Base-by-base conservation (phyloP, 768 basidiomycete species). In the Tulasnella sp. region DNA sequence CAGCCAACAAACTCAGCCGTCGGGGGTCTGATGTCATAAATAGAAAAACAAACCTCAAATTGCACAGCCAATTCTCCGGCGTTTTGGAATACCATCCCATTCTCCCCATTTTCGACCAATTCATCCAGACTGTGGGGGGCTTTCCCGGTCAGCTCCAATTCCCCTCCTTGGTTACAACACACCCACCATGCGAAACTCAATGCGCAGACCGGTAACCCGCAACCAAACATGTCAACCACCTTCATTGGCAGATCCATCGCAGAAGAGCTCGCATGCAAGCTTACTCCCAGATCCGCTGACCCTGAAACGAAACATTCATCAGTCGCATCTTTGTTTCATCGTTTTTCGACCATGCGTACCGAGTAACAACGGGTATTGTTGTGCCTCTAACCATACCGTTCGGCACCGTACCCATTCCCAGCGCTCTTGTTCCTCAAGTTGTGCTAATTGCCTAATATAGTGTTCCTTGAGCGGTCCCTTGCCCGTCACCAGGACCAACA, bases 161-260 rank as follows among this genome's bases (percentile, higher is more conserved):
- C 15, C 6, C 8, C 10, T 9, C 24, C 13, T n/a, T 5, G 29
- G 15, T 37, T 25, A 34, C 32, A 40, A 22, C 27, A 27, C 10
- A 58, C 76, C n/a, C 55, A 92, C 91, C 88, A 93, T 35, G 72
- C 67, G 61, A 93, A 99, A 43, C 80, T 72, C 3, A 90, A 72
- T 0, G 95, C 92, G 55, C 92, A 84, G 6, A 96, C 95, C 0
- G 93, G 93, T 50, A 98, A 70, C 4, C 83, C 83, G 58, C 92
- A 96, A 3, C 95, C 95, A 67, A 98, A 96, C 93, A 98, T 96
- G 64, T 99, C 95, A 5, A 99, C 90, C 4, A 99, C 79, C 65
- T 99, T 99, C 95, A 99, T 99, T 2, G 95, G 95, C 48, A 99
- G 69, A 65, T 99, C 95, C 51, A 91, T 67, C 1, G 76, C 83